Percentiles rank a stretch among this genome's conserved stretches.
These are phyloP conservation scores for Carpinus viminea DNA, from an alignment of 306 rosid genomes.

Conservation along the genomic window DNA sequence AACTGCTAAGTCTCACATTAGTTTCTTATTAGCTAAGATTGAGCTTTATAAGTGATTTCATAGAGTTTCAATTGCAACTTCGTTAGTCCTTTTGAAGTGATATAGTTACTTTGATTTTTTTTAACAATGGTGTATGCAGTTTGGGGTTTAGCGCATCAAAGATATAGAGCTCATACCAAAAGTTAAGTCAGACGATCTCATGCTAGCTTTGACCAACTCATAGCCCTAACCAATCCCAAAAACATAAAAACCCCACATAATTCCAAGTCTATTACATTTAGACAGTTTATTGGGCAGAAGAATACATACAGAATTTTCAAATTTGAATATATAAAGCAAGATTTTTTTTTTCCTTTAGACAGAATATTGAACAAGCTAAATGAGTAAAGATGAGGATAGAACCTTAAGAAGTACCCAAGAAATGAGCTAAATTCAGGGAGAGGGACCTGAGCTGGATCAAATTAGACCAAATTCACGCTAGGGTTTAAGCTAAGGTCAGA, in stretches of 20 bases:
- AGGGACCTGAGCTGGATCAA: background rate
- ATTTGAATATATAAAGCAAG: background rate
- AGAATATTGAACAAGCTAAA: constrained; percentile 2
- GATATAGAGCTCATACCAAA: background rate
- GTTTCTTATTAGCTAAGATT: too few species aligned
- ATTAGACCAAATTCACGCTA: background rate
- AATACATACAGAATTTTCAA: background rate
- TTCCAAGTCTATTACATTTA: background rate
- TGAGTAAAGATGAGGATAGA: background rate
- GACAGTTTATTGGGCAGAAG: background rate
- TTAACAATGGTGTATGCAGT: too few species aligned
- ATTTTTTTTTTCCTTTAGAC: background rate
- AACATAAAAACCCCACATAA: background rate
- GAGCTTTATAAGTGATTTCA: too few species aligned
- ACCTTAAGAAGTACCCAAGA: background rate
- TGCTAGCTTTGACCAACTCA: background rate
- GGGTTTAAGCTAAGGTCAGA: background rate
- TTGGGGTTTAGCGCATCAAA: background rate
- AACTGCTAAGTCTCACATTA: too few species aligned
- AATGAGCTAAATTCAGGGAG: background rate
- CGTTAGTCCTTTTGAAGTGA: too few species aligned
- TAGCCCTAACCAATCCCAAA: background rate
- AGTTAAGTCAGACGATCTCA: background rate
- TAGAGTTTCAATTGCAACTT: too few species aligned
- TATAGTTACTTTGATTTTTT: too few species aligned